phyloP scores from a whole-genome alignment of 1,284 basidiomycete species.

The Wolfiporia cocos region DNA sequence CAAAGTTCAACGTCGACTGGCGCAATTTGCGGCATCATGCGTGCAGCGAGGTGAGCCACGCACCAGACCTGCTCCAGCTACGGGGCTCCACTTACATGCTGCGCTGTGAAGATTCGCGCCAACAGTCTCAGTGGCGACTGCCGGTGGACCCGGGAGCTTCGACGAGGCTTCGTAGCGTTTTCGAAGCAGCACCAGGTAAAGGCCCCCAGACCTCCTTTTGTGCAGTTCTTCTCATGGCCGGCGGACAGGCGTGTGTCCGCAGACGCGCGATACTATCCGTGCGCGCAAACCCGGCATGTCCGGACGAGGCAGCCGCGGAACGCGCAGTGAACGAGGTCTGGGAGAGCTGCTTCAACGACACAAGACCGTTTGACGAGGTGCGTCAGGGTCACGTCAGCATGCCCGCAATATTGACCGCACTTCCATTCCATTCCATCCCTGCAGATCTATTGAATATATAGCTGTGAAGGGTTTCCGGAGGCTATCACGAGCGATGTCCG shows the following conservation, averaged over 20 bases:
- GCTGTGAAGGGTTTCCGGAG: too few relatives aligned
- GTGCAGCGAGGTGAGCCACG: constrained; percentile 80
- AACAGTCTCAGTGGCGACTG: constrained; percentile 94
- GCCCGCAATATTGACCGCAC: too few relatives aligned
- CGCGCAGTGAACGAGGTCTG: constrained; percentile 93
- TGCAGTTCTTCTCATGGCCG: too few relatives aligned
- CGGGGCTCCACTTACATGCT: not conserved
- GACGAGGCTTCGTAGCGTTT: constrained; percentile 72
- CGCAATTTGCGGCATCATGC: constrained; percentile 88
- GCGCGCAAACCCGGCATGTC: constrained; percentile 76
- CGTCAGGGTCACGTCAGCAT: constrained; percentile 1
- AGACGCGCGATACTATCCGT: constrained; percentile 85
- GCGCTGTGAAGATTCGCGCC: constrained; percentile 73
- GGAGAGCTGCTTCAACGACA: constrained; percentile 94
- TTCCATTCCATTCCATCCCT: too few relatives aligned
- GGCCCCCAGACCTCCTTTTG: not conserved
- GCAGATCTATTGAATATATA: constrained; percentile 7
- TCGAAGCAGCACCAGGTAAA: constrained; percentile 91
- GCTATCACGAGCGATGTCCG: too few relatives aligned
- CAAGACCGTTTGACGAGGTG: constrained; percentile 95
- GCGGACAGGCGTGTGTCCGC: constrained; percentile 91
- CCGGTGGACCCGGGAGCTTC: constrained; percentile 74
- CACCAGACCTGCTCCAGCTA: not conserved
- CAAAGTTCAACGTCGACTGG: constrained; percentile 93
- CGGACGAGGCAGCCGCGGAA: constrained; percentile 72